Evolutionary conservation across 2,329 filamentous ascomycete species (phyloP).

Genomic region (Curvularia sp.): DNA sequence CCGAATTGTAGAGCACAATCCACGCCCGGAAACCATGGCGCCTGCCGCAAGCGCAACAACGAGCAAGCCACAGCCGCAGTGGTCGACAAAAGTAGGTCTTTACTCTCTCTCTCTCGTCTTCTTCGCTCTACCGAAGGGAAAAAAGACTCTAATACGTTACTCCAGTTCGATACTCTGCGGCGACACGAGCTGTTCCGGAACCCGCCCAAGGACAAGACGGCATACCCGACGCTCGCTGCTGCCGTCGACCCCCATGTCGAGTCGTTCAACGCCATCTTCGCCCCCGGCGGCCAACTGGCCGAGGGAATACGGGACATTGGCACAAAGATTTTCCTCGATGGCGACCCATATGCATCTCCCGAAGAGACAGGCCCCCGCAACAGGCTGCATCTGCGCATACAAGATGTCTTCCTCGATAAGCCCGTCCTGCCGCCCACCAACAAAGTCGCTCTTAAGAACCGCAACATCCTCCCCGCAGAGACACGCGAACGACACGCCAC

Average conservation of each 20-base stretch:
- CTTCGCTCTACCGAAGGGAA: background rate
- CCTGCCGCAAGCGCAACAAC: conserved; percentile 62
- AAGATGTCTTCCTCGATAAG: conserved; percentile 82
- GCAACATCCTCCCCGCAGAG: conserved; percentile 89
- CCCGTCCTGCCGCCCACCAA: conserved; percentile 80
- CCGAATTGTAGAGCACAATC: background rate
- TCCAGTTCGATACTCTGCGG: conserved; percentile 76
- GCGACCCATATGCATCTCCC: conserved; percentile 61
- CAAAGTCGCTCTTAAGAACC: conserved; percentile 78
- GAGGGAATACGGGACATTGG: conserved; percentile 88
- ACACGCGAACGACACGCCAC: conserved; percentile 92
- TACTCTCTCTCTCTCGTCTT: background rate
- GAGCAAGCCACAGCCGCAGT: conserved; percentile 56
- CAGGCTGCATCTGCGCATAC: conserved; percentile 77
- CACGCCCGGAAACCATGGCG: conserved; percentile 34
- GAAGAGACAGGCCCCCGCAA: conserved; percentile 72
- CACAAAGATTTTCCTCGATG: conserved; percentile 85
- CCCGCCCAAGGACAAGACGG: conserved; percentile 84
- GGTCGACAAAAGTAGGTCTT: conserved; percentile 70
- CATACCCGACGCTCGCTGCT: conserved; percentile 84
- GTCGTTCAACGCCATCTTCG: conserved; percentile 92
- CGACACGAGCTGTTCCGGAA: conserved; percentile 89
- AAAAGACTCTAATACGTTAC: background rate
- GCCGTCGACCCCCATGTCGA: conserved; percentile 93
- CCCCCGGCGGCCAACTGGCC: conserved; percentile 73